Percentiles rank a stretch among this genome's conserved stretches.
Conservation (phyloP, 1,284 basidiomycete genomes). For the Rhodotorula sp. region DNA sequence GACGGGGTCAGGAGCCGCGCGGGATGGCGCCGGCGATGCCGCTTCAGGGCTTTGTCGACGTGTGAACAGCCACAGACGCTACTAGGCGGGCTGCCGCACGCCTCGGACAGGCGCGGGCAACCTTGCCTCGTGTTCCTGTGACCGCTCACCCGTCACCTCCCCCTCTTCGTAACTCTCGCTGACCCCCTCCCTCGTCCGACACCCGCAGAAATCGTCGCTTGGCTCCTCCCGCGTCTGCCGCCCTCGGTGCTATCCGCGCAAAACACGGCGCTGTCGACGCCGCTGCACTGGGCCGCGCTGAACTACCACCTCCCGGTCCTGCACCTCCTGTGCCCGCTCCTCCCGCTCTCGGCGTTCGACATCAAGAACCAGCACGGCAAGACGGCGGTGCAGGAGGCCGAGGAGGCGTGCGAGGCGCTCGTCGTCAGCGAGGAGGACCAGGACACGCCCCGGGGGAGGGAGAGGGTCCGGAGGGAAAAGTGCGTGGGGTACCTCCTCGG, state of each 20-base stretch:
- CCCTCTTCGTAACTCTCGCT: background rate
- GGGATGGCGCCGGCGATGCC: no score
- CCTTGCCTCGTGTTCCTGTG: no score
- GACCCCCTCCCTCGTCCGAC: background rate
- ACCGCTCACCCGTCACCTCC: no score
- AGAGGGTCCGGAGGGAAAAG: constrained; percentile 39
- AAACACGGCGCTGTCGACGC: constrained; percentile 44
- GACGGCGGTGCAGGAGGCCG: constrained; percentile 45
- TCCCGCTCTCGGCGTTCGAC: constrained; percentile 35
- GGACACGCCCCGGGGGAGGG: constrained; percentile 24
- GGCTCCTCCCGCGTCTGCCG: constrained; percentile 42
- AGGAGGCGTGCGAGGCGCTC: constrained; percentile 40
- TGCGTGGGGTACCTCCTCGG: constrained; percentile 37
- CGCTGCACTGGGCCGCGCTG: constrained; percentile 46
- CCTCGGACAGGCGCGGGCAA: no score
- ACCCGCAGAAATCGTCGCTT: constrained; percentile 40
- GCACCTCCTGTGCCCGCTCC: constrained; percentile 41
- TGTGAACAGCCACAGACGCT: no score
- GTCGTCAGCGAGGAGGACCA: constrained; percentile 30
- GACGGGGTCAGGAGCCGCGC: no score
- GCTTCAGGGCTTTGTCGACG: no score
- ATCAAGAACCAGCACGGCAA: constrained; percentile 43
- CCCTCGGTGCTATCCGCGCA: constrained; percentile 24
- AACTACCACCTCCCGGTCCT: constrained; percentile 46
- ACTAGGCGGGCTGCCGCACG: no score